Evolutionary conservation across 768 basidiomycete species (phyloP).

Genomic region (Phanerochaete carnosa): DNA sequence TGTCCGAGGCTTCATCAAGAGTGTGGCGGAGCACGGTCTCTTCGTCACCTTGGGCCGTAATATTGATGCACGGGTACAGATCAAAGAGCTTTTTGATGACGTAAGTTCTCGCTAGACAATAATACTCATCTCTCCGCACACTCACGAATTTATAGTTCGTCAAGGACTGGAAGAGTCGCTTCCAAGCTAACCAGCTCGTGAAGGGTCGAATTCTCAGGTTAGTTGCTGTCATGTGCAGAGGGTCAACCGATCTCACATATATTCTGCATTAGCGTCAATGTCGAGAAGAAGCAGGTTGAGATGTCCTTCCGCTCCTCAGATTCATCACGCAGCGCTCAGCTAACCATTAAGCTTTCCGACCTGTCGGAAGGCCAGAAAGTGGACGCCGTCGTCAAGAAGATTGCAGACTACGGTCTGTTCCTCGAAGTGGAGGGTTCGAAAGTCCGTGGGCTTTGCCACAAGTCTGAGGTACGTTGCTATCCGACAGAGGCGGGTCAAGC

Average conservation of each 20-base stretch:
- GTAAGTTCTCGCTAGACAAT: slow-evolving; percentile 27
- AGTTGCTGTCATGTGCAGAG: not conserved
- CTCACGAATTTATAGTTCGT: slow-evolving; percentile 61
- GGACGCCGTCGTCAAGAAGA: slow-evolving; percentile 70
- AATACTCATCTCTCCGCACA: not conserved
- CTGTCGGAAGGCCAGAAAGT: slow-evolving; percentile 80
- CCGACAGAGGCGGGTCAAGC: not conserved
- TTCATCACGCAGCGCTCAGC: slow-evolving; percentile 33
- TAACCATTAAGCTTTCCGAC: slow-evolving; percentile 45
- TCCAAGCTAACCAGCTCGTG: slow-evolving; percentile 78
- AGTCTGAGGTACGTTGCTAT: slow-evolving; percentile 66
- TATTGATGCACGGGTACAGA: slow-evolving; percentile 91
- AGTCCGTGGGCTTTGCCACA: slow-evolving; percentile 89
- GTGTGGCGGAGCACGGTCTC: slow-evolving; percentile 79
- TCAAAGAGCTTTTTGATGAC: slow-evolving; percentile 90
- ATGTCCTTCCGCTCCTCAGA: slow-evolving; percentile 81
- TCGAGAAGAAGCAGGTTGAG: slow-evolving; percentile 77
- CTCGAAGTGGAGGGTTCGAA: slow-evolving; percentile 84
- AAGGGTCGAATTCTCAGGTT: slow-evolving; percentile 82
- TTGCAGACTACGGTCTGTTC: slow-evolving; percentile 92
- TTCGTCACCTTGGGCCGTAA: slow-evolving; percentile 83
- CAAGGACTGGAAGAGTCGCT: slow-evolving; percentile 91
- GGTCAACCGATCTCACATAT: not conserved
- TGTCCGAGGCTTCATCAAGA: slow-evolving; percentile 90
- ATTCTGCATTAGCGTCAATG: slow-evolving; percentile 55